These are phyloP conservation scores for Globisporangium alternatum DNA, from an alignment of 352 stramenopile genomes.

Conservation along the genomic window DNA sequence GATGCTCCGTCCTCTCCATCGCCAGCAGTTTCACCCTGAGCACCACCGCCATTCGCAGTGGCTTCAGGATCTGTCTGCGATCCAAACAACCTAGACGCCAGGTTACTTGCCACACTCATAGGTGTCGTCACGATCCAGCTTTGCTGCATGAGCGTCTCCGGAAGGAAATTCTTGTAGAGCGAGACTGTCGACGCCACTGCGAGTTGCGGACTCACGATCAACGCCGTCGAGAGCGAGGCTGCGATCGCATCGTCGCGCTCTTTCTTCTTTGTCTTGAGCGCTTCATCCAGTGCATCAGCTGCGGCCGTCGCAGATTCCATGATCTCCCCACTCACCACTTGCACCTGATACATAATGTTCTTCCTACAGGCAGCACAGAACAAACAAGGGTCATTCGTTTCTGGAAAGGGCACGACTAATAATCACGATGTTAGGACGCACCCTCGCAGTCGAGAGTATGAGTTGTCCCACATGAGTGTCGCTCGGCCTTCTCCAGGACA, in stretches of 20 bases:
- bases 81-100: slow-evolving; percentile 71
- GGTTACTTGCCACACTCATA: slow-evolving; percentile 55
- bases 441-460: slow-evolving; percentile 73
- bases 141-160: slow-evolving; percentile 48
- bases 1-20: slow-evolving; percentile 18
- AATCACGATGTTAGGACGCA: slow-evolving; percentile 19
- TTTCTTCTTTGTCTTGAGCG: slow-evolving; percentile 47
- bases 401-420: not conserved
- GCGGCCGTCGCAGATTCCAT: slow-evolving; percentile 71
- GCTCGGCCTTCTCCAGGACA: slow-evolving; percentile 53
- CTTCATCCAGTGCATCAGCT: slow-evolving; percentile 71
- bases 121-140: slow-evolving; percentile 67
- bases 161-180: slow-evolving; percentile 34
- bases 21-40: not conserved
- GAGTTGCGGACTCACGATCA: slow-evolving; percentile 33
- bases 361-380: slow-evolving; percentile 38
- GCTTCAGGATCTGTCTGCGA: slow-evolving; percentile 26
- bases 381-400: not conserved
- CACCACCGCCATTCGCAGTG: not conserved
- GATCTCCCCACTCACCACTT: slow-evolving; percentile 61
- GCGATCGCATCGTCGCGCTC: slow-evolving; percentile 36
- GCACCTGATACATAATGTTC: slow-evolving; percentile 71
- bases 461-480: slow-evolving; percentile 77
- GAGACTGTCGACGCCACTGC: slow-evolving; percentile 26
- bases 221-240: slow-evolving; percentile 24